Evolutionary conservation across 139 green algal species (phyloP).

Genomic region (Desmodesmus armatus): DNA sequence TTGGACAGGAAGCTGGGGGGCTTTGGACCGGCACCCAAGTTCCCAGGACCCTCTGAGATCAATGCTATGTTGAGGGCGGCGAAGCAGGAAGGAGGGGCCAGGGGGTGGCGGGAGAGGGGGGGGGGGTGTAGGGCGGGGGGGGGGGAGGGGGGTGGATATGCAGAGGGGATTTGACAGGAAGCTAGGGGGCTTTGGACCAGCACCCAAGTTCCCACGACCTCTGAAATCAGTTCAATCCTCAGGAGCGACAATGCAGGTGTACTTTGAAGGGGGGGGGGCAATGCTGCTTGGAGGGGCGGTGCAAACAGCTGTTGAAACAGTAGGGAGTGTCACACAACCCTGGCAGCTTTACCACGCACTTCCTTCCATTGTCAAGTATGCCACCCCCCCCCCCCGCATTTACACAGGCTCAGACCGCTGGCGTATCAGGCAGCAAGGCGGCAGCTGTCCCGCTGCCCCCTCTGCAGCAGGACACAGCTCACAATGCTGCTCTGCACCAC

Average conservation of each 20-base stretch:
- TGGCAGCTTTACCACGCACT: too few relatives aligned
- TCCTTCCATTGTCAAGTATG: too few relatives aligned
- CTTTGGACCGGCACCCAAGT: constrained; percentile 91
- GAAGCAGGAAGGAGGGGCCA: too few relatives aligned
- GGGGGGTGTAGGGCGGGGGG: too few relatives aligned
- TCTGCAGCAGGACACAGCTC: too few relatives aligned
- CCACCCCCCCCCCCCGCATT: too few relatives aligned
- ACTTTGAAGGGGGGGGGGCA: too few relatives aligned
- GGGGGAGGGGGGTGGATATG: too few relatives aligned
- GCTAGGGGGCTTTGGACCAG: constrained; percentile 83
- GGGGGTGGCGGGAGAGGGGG: too few relatives aligned
- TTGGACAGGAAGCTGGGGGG: constrained; percentile 77
- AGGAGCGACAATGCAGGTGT: constrained; percentile 33
- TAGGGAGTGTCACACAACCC: too few relatives aligned
- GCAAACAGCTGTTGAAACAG: too few relatives aligned
- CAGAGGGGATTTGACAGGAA: constrained; percentile 72
- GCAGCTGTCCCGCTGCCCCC: neutral
- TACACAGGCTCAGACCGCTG: neutral
- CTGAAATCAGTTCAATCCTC: constrained; percentile 85
- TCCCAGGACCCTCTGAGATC: constrained; percentile 88
- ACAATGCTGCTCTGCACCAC: neutral
- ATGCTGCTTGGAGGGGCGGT: too few relatives aligned
- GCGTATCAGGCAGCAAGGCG: neutral
- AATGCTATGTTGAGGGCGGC: constrained; percentile 71
- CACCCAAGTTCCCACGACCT: constrained; percentile 93